Evolutionary conservation across 352 stramenopile species (phyloP).

Genomic region (Saprolegnia parasitica): DNA sequence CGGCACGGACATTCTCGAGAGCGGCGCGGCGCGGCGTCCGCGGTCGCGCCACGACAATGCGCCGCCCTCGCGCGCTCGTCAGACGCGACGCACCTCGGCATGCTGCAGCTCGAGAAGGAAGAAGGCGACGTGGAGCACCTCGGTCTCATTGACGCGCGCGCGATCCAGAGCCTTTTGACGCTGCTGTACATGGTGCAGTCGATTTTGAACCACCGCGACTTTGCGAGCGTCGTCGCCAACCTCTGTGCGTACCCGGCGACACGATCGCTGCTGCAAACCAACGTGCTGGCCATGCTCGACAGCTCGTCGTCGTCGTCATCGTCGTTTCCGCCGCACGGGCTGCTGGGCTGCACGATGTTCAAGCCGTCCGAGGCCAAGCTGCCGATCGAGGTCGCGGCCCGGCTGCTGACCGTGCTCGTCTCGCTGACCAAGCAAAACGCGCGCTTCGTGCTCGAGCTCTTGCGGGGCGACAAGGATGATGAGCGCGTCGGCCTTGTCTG

Average conservation of each 20-base stretch:
- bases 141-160: conserved; percentile 61
- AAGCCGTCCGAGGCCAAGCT: conserved; percentile 31
- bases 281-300: conserved; percentile 60
- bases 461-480: conserved; percentile 36
- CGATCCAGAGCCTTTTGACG: conserved; percentile 58
- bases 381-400: conserved; percentile 78
- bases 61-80: background rate
- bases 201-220: conserved; percentile 74
- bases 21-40: conserved; percentile 22
- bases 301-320: conserved; percentile 37
- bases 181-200: conserved; percentile 80
- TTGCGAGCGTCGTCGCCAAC: conserved; percentile 72
- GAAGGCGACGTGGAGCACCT: conserved; percentile 59
- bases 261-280: conserved; percentile 49
- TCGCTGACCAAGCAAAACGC: conserved; percentile 89
- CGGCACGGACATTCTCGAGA: conserved; percentile 43
- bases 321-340: conserved; percentile 47
- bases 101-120: conserved; percentile 67
- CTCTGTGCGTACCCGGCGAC: conserved; percentile 77
- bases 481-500: conserved; percentile 49
- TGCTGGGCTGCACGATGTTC: conserved; percentile 51
- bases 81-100: conserved; percentile 38
- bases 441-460: conserved; percentile 85
- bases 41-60: conserved; percentile 30
- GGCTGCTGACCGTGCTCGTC: conserved; percentile 83